phyloP scores from a whole-genome alignment of 2,329 filamentous ascomycete species.

The Fusarium gaditjirri region DNA sequence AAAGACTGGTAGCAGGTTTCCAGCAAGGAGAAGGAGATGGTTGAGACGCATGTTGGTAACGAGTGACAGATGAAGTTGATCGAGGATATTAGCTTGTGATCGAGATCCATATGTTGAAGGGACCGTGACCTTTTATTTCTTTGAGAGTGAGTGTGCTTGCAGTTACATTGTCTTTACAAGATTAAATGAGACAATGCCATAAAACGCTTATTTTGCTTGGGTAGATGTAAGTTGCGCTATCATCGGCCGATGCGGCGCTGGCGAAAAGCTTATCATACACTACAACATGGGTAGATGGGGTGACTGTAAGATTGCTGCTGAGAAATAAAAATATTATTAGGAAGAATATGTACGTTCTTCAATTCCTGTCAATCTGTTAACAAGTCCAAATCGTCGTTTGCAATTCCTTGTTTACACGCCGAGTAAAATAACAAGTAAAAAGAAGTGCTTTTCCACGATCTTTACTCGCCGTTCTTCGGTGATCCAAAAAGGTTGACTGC shows the following conservation, averaged over 20 bases:
- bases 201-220: neutral
- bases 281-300: neutral
- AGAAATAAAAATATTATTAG: too few relatives aligned
- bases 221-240: neutral
- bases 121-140: accelerated
- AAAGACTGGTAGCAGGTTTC: neutral
- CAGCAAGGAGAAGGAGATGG: neutral
- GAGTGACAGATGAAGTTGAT: neutral
- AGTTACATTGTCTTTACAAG: neutral
- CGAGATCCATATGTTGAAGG: accelerated
- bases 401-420: neutral
- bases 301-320: neutral
- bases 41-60: neutral
- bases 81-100: too few relatives aligned
- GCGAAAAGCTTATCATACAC: neutral
- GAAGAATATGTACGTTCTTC: accelerated
- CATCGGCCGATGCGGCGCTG: neutral
- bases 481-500: accelerated
- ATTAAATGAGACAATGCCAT: neutral
- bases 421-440: neutral
- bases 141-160: accelerated
- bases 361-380: accelerated
- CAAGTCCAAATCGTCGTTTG: accelerated
- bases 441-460: neutral
- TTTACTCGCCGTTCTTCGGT: too few relatives aligned